These are phyloP conservation scores for Backusella luteola DNA, from an alignment of 192 early-diverging fungal genomes.

Conservation along the genomic window DNA sequence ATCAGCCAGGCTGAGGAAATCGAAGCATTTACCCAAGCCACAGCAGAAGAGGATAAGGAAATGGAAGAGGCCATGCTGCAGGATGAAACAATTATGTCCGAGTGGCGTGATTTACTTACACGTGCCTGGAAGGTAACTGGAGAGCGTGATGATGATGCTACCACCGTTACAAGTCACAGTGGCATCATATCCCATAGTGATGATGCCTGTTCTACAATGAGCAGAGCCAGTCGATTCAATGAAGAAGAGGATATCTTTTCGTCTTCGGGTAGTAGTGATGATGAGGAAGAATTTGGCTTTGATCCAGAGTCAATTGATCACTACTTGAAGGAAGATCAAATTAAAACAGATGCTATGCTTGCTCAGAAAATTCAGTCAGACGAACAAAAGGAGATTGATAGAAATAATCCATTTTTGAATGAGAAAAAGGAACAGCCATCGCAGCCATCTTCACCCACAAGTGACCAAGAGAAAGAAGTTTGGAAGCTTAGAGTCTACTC, in stretches of 20 bases:
- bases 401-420: conserved; percentile 22
- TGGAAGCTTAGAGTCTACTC: conserved; percentile 9
- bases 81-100: conserved; percentile 29
- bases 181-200: conserved; percentile 5
- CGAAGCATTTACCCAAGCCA: conserved; percentile 11
- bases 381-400: conserved; percentile 16
- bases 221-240: conserved; percentile 26
- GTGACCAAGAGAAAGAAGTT: conserved; percentile 12
- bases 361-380: conserved; percentile 18
- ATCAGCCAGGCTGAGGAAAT: not conserved
- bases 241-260: conserved; percentile 12
- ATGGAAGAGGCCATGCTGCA: conserved; percentile 25
- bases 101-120: conserved; percentile 33
- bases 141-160: not conserved
- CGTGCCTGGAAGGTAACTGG: conserved; percentile 24
- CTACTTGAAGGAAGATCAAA: conserved; percentile 18
- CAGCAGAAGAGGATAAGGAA: conserved; percentile 17
- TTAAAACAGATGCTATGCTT: conserved; percentile 20
- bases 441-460: not conserved
- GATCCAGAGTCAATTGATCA: conserved; percentile 16
- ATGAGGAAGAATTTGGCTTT: conserved; percentile 24
- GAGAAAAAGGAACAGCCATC: not conserved
- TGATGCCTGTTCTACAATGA: conserved; percentile 18
- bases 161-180: not conserved
- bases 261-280: not conserved